Evolutionary conservation across 352 stramenopile genomes (phyloP).

Genomic region (Globisporangium acanthophoron): DNA sequence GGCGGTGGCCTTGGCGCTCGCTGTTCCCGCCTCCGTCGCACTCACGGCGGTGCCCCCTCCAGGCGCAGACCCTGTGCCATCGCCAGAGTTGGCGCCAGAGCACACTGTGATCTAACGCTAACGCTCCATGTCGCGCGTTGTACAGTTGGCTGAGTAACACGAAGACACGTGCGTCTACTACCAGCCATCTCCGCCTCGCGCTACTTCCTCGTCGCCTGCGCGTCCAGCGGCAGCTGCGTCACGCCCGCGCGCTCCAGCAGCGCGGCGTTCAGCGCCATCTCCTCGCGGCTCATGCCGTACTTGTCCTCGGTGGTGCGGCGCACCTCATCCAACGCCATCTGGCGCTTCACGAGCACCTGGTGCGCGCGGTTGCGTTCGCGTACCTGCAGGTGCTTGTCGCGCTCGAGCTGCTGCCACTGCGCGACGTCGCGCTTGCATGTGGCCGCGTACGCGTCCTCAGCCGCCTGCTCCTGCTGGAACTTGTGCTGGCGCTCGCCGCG

Average conservation of each 20-base stretch:
- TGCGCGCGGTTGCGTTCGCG: conserved; percentile 33
- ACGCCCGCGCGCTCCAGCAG: conserved; percentile 37
- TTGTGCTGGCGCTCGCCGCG: conserved; percentile 33
- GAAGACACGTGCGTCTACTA: background rate
- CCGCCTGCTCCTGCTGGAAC: conserved; percentile 18
- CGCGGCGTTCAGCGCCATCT: conserved; percentile 51
- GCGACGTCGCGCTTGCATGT: conserved; percentile 42
- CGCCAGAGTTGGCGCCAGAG: background rate
- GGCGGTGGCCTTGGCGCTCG: background rate
- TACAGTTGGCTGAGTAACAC: background rate
- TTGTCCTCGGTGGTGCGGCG: conserved; percentile 46
- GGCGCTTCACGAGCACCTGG: conserved; percentile 35
- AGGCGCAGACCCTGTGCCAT: too few species aligned
- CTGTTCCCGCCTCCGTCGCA: background rate
- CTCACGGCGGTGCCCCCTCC: background rate
- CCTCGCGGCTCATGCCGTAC: conserved; percentile 57
- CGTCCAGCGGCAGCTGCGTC: conserved; percentile 5
- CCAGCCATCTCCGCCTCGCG: too few species aligned
- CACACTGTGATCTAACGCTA: background rate
- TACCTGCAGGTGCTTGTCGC: conserved; percentile 20
- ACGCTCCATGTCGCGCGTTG: background rate
- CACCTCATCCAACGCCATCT: conserved; percentile 36
- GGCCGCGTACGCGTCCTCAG: conserved; percentile 37
- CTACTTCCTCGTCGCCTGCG: background rate
- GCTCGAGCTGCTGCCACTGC: conserved; percentile 35